Percentiles rank a stretch among this genome's conserved stretches.
phyloP scores from a whole-genome alignment of 495 filamentous ascomycete genomes.

The Podospora didyma region DNA sequence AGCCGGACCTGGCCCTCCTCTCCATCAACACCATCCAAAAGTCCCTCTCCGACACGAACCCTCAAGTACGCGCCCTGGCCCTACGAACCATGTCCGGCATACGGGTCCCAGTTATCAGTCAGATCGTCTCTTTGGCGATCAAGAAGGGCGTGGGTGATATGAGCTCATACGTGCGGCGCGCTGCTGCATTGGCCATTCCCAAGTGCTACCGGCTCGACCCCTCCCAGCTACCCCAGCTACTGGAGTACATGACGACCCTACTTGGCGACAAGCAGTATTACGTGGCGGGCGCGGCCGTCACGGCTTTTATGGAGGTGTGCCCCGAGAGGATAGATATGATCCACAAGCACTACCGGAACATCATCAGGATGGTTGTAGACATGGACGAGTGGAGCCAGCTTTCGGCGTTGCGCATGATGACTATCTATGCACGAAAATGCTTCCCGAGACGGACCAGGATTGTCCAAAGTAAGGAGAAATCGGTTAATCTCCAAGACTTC shows the following conservation, averaged over 20 bases:
- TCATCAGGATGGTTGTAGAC: conserved; percentile 88
- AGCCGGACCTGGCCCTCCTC: conserved; percentile 89
- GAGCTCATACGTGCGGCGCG: conserved; percentile 88
- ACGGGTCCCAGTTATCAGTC: conserved; percentile 93
- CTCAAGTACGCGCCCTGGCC: conserved; percentile 84
- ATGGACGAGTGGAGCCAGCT: conserved; percentile 99
- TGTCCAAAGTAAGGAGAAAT: conserved; percentile 31
- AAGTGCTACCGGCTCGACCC: conserved; percentile 97
- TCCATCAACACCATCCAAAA: conserved; percentile 99
- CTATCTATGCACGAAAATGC: conserved; percentile 78
- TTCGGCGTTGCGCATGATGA: conserved; percentile 74
- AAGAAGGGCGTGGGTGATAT: conserved; percentile 89
- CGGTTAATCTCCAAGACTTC: conserved; percentile 59
- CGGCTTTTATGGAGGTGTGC: conserved; percentile 84
- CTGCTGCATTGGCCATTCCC: conserved; percentile 90
- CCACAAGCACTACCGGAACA: conserved; percentile 78
- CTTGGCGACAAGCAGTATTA: conserved; percentile 91
- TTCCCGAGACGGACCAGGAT: conserved; percentile 72
- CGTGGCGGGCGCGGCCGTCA: conserved; percentile 87
- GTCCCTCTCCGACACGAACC: conserved; percentile 85
- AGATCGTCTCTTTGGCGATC: conserved; percentile 95
- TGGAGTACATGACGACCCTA: conserved; percentile 71
- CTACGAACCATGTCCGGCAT: conserved; percentile 95
- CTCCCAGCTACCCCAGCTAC: conserved; percentile 73
- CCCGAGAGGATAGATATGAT: conserved; percentile 81